phyloP scores from a whole-genome alignment of 2,329 filamentous ascomycete species.

The Diaporthe velutina region DNA sequence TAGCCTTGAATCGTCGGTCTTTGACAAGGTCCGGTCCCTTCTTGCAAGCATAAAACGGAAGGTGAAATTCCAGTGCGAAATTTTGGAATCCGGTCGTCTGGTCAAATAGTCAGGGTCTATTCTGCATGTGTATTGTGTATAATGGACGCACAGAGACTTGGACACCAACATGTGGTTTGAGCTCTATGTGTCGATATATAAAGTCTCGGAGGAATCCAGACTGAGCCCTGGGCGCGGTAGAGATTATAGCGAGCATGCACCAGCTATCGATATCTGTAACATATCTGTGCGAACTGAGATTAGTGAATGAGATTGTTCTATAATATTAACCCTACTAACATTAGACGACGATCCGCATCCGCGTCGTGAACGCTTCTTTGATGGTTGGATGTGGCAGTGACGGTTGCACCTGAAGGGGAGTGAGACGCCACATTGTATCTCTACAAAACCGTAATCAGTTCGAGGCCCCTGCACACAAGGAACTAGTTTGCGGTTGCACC shows the following conservation, averaged over 20 bases:
- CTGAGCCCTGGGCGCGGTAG: not conserved
- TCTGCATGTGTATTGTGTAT: not conserved
- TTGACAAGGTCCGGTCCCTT: not conserved
- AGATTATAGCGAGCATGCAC: slow-evolving; percentile 9
- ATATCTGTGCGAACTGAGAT: not conserved
- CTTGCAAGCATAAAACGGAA: not conserved
- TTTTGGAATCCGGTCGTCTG: slow-evolving; percentile 1
- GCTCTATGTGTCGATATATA: slow-evolving; percentile 4
- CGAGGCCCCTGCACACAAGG: no score
- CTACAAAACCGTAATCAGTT: not conserved
- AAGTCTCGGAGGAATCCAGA: not conserved
- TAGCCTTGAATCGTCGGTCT: not conserved
- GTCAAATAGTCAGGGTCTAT: not conserved
- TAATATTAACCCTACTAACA: not conserved
- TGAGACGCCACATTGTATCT: not conserved
- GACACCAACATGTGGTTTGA: not conserved
- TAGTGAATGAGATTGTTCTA: not conserved
- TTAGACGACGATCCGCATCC: not conserved
- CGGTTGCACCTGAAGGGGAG: no score
- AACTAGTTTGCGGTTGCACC: no score
- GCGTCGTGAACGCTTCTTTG: not conserved
- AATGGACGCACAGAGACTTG: not conserved
- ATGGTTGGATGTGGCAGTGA: not conserved
- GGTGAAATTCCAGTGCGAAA: not conserved
- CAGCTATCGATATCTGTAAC: not conserved